A percentile compares a stretch with the other conserved stretches of the same genome.
phyloP scores from a whole-genome alignment of 2,329 filamentous ascomycete species.

The Phaeosphaeria sp. region DNA sequence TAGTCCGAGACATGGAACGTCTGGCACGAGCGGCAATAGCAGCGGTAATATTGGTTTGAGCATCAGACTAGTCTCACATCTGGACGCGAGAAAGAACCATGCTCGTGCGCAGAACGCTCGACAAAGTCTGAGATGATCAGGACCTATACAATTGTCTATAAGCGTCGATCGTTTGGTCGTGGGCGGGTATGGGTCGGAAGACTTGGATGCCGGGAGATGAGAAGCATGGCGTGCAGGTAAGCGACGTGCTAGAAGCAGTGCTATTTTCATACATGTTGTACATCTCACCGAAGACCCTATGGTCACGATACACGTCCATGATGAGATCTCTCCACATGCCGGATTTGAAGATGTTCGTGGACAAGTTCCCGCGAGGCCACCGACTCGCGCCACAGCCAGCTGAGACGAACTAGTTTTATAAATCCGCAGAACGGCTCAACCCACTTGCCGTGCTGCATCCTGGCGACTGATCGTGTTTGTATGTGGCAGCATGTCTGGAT shows the following conservation, averaged over 20 bases:
- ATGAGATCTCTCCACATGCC: neutral
- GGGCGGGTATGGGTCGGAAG: constrained; percentile 5
- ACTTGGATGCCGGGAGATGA: neutral
- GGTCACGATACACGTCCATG: neutral
- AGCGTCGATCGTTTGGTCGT: neutral
- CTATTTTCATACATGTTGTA: neutral
- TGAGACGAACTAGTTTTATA: neutral
- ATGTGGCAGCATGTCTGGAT: neutral
- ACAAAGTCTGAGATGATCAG: constrained; percentile 2
- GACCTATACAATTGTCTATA: constrained; percentile 1
- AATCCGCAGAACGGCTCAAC: neutral
- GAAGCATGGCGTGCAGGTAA: neutral
- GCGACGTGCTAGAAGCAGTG: neutral
- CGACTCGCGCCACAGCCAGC: neutral
- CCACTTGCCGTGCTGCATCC: neutral
- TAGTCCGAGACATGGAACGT: constrained; percentile 34
- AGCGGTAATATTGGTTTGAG: constrained; percentile 17
- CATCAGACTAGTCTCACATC: constrained; percentile 11
- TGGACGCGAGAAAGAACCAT: constrained; percentile 2
- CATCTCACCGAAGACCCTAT: neutral
- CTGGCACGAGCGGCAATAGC: constrained; percentile 23
- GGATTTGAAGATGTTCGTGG: neutral
- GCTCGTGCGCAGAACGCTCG: neutral
- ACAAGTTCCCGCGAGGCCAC: neutral
- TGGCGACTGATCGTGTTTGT: neutral